Percentiles rank a stretch among this genome's conserved stretches.
Evolutionary conservation across 169 alveolate species (phyloP).

Genomic region (Cryptosporidium canis): DNA sequence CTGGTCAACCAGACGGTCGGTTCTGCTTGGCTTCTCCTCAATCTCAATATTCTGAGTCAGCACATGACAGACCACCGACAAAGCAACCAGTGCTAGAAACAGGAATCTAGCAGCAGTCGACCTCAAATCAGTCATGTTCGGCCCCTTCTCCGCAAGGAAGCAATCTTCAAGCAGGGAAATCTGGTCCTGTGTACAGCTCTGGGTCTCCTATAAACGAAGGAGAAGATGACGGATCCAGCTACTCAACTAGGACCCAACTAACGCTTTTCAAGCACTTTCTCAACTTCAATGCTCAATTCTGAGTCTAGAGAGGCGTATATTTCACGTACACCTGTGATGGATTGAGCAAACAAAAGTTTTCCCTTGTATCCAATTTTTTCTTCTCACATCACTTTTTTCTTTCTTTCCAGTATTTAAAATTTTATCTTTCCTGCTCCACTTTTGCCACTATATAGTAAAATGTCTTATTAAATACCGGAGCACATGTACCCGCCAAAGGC

Average conservation of each 20-base stretch:
- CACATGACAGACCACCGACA: not conserved
- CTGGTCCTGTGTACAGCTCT: too few species aligned
- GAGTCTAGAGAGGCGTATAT: too few species aligned
- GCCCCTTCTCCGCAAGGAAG: not conserved
- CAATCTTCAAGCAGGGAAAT: not conserved
- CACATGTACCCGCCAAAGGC: not conserved
- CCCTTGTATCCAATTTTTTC: not conserved
- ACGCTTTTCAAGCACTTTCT: too few species aligned
- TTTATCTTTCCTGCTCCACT: too few species aligned
- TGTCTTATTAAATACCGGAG: not conserved
- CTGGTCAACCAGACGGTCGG: constrained; percentile 1
- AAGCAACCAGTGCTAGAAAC: not conserved
- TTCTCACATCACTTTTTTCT: not conserved
- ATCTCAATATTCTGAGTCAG: not conserved
- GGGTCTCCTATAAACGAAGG: too few species aligned
- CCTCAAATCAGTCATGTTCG: not conserved
- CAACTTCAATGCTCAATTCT: too few species aligned
- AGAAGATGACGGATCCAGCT: too few species aligned
- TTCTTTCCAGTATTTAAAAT: not conserved
- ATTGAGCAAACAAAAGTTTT: not conserved
- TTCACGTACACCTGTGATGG: too few species aligned
- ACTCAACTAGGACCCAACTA: too few species aligned
- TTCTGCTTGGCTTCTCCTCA: not conserved
- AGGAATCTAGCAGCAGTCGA: not conserved
- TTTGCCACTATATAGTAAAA: not conserved